phyloP scores from a whole-genome alignment of 1,284 basidiomycete genomes.

The Hymenochaete sp. region DNA sequence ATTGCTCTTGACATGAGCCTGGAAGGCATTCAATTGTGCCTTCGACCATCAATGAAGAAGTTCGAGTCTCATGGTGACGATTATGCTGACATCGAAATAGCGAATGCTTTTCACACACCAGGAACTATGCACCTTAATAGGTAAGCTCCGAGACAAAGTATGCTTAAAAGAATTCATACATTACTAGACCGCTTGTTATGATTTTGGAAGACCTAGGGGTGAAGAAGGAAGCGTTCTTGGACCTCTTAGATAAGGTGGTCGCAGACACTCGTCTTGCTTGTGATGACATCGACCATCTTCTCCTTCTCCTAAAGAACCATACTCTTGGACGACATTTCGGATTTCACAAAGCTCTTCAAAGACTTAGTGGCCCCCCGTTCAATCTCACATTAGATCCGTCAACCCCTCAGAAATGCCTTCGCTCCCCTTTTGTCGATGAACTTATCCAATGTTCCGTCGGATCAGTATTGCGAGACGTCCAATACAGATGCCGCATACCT shows the following conservation, averaged over 20 bases:
- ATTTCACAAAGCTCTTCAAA: slow-evolving; percentile 35
- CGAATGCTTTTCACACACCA: slow-evolving; percentile 48
- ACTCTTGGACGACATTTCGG: slow-evolving; percentile 45
- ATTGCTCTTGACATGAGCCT: slow-evolving; percentile 55
- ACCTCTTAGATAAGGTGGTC: slow-evolving; percentile 47
- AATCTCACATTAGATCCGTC: slow-evolving; percentile 40
- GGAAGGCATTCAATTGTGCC: slow-evolving; percentile 44
- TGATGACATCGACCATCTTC: slow-evolving; percentile 40
- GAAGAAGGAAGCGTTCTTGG: slow-evolving; percentile 41
- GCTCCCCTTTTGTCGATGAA: slow-evolving; percentile 50
- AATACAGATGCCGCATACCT: slow-evolving; percentile 57
- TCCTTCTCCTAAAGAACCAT: slow-evolving; percentile 39
- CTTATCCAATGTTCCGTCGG: slow-evolving; percentile 46
- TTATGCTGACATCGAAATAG: slow-evolving; percentile 59
- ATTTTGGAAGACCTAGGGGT: slow-evolving; percentile 61
- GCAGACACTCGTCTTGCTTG: slow-evolving; percentile 46
- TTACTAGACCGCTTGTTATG: slow-evolving; percentile 55
- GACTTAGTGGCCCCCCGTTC: too few species aligned
- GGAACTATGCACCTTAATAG: slow-evolving; percentile 55
- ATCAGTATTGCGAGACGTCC: slow-evolving; percentile 59
- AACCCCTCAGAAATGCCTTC: slow-evolving; percentile 28
- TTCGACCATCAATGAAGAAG: slow-evolving; percentile 69
- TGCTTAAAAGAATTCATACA: neutral
- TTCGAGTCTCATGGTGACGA: slow-evolving; percentile 45
- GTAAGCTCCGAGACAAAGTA: slow-evolving; percentile 28